phyloP scores from a whole-genome alignment of 768 basidiomycete genomes.

The Tricholoma hemisulphureum region DNA sequence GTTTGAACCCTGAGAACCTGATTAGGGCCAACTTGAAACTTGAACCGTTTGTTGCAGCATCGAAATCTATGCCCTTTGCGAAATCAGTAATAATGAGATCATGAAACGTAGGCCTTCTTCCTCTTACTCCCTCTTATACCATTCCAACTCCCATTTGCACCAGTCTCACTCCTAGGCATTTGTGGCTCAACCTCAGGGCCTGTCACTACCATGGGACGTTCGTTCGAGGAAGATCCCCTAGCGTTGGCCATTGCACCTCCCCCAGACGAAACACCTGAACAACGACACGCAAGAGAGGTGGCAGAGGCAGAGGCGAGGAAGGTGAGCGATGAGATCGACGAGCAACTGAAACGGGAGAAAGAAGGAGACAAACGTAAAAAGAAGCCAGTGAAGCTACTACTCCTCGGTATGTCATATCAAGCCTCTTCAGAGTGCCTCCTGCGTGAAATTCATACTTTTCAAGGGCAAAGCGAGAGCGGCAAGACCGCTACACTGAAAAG shows the following conservation, averaged over 20 bases:
- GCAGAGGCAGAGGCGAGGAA: constrained; percentile 63
- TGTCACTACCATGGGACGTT: constrained; percentile 25
- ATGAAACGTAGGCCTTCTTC: constrained; percentile 2
- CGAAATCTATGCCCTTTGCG: constrained; percentile 17
- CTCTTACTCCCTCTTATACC: not conserved
- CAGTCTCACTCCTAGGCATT: constrained; percentile 11
- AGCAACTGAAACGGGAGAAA: constrained; percentile 61
- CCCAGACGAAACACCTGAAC: constrained; percentile 56
- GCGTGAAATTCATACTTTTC: constrained; percentile 2
- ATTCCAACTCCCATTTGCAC: not conserved
- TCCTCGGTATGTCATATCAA: constrained; percentile 49
- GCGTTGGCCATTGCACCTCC: constrained; percentile 61
- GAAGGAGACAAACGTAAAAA: constrained; percentile 58
- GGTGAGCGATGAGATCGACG: constrained; percentile 75
- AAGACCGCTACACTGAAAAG: constrained; percentile 83
- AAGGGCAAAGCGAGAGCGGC: constrained; percentile 71
- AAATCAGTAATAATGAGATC: constrained; percentile 13
- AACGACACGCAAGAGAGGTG: constrained; percentile 52
- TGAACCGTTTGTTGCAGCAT: constrained; percentile 8
- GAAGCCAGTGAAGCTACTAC: constrained; percentile 68
- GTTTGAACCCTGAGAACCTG: constrained; percentile 4
- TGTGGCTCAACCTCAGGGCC: constrained; percentile 8
- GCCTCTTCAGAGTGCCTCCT: not conserved
- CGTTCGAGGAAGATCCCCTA: constrained; percentile 60
- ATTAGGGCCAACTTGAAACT: constrained; percentile 11